phyloP scores from a whole-genome alignment of 176 grass and related monocot species.

The Chloris gayana region DNA sequence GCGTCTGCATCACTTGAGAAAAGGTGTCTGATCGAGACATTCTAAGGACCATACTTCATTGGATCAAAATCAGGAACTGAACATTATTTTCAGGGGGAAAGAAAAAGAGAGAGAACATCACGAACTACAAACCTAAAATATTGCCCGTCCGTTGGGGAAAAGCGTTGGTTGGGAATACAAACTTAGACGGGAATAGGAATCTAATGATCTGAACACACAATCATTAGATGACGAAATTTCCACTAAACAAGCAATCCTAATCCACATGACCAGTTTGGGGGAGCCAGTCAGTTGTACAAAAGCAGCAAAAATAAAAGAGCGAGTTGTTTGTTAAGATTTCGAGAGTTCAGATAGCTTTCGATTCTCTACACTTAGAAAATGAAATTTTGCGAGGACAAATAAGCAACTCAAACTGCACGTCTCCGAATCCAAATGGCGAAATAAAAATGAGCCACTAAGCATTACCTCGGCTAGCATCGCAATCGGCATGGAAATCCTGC shows the following conservation, averaged over 20 bases:
- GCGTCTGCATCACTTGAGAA: constrained; percentile 26
- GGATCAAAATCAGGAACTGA: constrained; percentile 9
- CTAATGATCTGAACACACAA: neutral
- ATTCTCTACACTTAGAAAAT: neutral
- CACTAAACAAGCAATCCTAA: constrained; percentile 7
- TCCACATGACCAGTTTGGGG: neutral
- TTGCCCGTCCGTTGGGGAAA: neutral
- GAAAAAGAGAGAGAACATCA: no score
- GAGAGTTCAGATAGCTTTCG: neutral
- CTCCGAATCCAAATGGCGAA: neutral
- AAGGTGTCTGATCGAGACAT: constrained; percentile 52
- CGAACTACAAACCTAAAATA: neutral
- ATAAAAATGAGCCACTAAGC: neutral
- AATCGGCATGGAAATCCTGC: constrained; percentile 84
- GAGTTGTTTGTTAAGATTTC: neutral
- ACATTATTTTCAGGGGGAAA: neutral
- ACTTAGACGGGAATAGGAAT: constrained; percentile 20
- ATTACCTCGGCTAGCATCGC: constrained; percentile 63
- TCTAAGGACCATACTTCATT: constrained; percentile 27
- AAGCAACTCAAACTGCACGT: neutral
- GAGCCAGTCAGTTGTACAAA: constrained; percentile 18
- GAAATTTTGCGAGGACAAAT: neutral
- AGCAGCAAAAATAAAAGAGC: constrained; percentile 5
- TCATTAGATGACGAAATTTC: neutral
- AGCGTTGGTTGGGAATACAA: neutral